phyloP scores from a whole-genome alignment of 306 rosid genomes.

The Elaeagnus macrophylla region DNA sequence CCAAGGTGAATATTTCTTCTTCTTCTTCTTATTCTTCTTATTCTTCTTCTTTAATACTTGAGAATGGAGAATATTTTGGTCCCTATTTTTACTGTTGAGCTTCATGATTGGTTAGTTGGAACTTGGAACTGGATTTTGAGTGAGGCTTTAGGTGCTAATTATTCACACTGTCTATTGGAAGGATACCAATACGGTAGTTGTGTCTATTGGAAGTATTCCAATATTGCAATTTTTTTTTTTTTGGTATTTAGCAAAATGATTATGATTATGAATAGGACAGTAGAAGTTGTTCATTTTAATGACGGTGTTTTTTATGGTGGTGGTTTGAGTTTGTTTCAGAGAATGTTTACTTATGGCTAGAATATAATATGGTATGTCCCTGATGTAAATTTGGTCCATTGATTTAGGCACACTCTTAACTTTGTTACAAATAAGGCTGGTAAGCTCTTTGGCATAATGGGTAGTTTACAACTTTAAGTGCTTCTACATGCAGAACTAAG shows the following conservation, averaged over 20 bases:
- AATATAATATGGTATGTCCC: background rate
- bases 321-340: background rate
- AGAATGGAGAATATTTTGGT: background rate
- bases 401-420: background rate
- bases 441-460: background rate
- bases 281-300: too few relatives aligned
- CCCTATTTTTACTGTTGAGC: too few relatives aligned
- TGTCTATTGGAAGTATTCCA: too few relatives aligned
- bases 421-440: background rate
- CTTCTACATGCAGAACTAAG: background rate
- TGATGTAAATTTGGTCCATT: background rate
- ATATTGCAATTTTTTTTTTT: too few relatives aligned
- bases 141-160: too few relatives aligned
- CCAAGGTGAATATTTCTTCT: conserved; percentile 66
- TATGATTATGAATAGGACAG: too few relatives aligned
- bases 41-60: background rate
- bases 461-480: background rate
- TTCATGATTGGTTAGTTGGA: too few relatives aligned
- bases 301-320: background rate
- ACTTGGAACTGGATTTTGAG: too few relatives aligned
- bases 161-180: too few relatives aligned
- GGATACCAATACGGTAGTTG: too few relatives aligned
- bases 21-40: background rate
- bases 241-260: too few relatives aligned
- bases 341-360: background rate